Percentiles rank a stretch among this genome's conserved stretches.
Conservation (phyloP, 768 basidiomycete species). For the Pisolithus sp. region DNA sequence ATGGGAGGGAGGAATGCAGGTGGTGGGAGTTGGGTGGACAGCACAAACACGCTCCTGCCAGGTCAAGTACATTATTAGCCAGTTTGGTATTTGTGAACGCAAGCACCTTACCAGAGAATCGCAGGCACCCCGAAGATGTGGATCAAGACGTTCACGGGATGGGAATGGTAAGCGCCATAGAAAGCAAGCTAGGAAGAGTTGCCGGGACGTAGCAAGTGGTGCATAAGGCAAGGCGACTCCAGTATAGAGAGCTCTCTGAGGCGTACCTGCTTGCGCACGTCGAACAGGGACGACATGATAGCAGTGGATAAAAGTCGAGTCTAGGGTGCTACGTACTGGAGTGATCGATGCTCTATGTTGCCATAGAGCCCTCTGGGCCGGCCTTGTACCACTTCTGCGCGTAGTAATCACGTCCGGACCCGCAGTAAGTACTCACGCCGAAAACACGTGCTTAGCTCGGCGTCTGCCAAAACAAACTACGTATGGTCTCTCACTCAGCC, state of each 20-base stretch:
- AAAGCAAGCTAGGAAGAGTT: conserved; percentile 61
- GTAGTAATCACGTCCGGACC: background rate
- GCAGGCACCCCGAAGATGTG: conserved; percentile 83
- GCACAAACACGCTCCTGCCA: conserved; percentile 56
- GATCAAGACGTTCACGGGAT: conserved; percentile 76
- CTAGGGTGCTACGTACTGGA: no score
- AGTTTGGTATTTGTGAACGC: conserved; percentile 4
- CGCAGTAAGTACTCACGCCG: background rate
- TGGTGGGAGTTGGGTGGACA: conserved; percentile 43
- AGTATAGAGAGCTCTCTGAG: background rate
- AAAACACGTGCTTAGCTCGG: background rate
- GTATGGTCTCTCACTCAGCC: no score
- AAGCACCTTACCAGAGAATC: conserved; percentile 60
- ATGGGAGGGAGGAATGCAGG: conserved; percentile 50
- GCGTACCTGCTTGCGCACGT: conserved; percentile 65
- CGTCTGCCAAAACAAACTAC: no score
- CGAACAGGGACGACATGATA: conserved; percentile 43
- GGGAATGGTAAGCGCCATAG: conserved; percentile 89
- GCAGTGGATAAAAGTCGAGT: background rate
- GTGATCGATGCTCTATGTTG: background rate
- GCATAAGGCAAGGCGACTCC: conserved; percentile 6
- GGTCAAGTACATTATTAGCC: conserved; percentile 1
- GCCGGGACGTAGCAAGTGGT: conserved; percentile 5
- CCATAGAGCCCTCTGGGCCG: background rate
- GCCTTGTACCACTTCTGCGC: background rate